Base-by-base conservation (phyloP, 179 eudicot species). In the Actinidia arguta region DNA sequence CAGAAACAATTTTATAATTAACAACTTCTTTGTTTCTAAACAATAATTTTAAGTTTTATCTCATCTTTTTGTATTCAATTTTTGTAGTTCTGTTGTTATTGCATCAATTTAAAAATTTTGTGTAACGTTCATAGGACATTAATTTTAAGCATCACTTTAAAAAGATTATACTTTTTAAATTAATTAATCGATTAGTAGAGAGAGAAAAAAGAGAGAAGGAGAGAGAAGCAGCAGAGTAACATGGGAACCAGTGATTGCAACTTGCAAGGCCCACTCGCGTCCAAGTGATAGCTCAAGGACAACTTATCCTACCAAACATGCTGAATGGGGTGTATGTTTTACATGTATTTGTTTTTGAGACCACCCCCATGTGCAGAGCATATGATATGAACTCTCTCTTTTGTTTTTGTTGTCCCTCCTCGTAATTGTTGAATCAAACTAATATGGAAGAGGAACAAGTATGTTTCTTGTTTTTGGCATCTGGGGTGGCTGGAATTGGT, bases 341-440 rank as follows among this genome's bases (percentile, higher is more conserved):
- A 48, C 42, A 36, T 68, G 73, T 5, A 12, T 8, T 16, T 36
- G 8, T 5, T 68, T 68, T 18, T 8, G 48, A 42, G 73, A 68
- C 42, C 47, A 68, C 42, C 24, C 20, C n/a, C 73, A 68, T 68
- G 72, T 67, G 73, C 73, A 68, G 48, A 68, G 70, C 46, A 64
- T 31, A 68, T 68, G 73, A 68, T 42, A 12, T 68, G 48, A 67
- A 27, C 42, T 67, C 48, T 47, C 72, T 67, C 47, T 36, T 36
- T 36, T 64, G 39, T 64, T 66, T 6, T 66, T 68, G 24, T 39
- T 68, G 73, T 68, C 44, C 73, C 50, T 58, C 8, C 63, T 68
- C 73, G 8, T 39, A 39, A 62, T 62, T 24, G 22, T 1, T 66
- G 6, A 12, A 25, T 13, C 31, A 58, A 58, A 58, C n/a, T 58